phyloP scores from a whole-genome alignment of 495 filamentous ascomycete species.

The Eremomyces bilateralis region DNA sequence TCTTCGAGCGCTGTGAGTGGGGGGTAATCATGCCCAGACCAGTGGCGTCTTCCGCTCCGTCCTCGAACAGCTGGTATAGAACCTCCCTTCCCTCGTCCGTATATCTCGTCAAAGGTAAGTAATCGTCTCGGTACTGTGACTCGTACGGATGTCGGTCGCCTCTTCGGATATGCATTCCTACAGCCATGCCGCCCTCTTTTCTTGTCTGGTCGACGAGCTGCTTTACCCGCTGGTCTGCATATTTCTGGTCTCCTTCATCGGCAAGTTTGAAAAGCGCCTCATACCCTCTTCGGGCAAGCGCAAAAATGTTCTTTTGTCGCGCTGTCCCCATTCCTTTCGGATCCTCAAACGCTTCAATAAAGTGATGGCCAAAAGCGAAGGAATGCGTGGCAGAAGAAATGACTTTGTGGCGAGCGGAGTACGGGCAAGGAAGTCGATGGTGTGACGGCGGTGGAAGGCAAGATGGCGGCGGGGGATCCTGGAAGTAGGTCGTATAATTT shows the following conservation, averaged over 20 bases:
- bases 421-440: slow-evolving; percentile 49
- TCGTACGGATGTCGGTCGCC: slow-evolving; percentile 49
- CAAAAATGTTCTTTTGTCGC: slow-evolving; percentile 33
- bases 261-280: slow-evolving; percentile 40
- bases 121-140: slow-evolving; percentile 40
- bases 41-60: neutral
- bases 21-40: neutral
- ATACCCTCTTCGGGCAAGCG: slow-evolving; percentile 37
- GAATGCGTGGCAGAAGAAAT: slow-evolving; percentile 38
- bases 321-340: slow-evolving; percentile 22
- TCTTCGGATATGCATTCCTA: slow-evolving; percentile 50
- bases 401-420: slow-evolving; percentile 41
- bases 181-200: slow-evolving; percentile 21
- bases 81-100: slow-evolving; percentile 24
- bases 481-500: slow-evolving; percentile 41
- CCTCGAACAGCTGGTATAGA: slow-evolving; percentile 7
- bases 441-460: slow-evolving; percentile 39
- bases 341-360: slow-evolving; percentile 29
- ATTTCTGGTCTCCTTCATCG: slow-evolving; percentile 28
- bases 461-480: slow-evolving; percentile 29
- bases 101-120: slow-evolving; percentile 44
- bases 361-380: slow-evolving; percentile 33
- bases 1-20: neutral
- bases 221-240: slow-evolving; percentile 27
- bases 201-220: slow-evolving; percentile 15